A percentile compares a stretch with the other conserved stretches of the same genome.
Evolutionary conservation across 2,329 filamentous ascomycete genomes (phyloP).

Genomic region (Neonectria coccinea): DNA sequence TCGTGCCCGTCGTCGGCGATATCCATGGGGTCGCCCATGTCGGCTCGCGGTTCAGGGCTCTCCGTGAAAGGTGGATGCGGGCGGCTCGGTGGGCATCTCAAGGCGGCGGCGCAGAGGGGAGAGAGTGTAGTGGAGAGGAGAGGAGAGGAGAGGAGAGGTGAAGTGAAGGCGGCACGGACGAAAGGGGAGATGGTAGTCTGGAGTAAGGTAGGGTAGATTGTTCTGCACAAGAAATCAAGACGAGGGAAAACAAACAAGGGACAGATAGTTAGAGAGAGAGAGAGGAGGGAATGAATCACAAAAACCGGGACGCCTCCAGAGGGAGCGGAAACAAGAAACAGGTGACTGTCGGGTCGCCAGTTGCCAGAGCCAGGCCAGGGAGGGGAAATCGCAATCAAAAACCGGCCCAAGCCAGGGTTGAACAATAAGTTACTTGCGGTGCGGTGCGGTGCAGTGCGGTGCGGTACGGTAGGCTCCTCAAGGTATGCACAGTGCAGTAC

Average conservation of each 20-base stretch:
- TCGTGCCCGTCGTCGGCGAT: constrained; percentile 37
- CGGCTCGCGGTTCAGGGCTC: constrained; percentile 34
- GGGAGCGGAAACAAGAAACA: constrained; percentile 45
- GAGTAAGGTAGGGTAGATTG: not conserved
- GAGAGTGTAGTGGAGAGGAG: not conserved
- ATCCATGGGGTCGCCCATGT: constrained; percentile 45
- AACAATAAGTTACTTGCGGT: constrained; percentile 17
- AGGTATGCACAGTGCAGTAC: not conserved
- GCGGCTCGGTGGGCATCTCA: constrained; percentile 44
- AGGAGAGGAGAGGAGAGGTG: not conserved
- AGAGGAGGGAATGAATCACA: constrained; percentile 26
- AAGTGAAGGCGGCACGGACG: not conserved
- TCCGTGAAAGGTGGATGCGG: constrained; percentile 41
- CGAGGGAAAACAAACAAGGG: not conserved
- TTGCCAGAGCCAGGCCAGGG: constrained; percentile 33
- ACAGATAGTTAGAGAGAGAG: not conserved
- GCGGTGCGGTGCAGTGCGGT: too few relatives aligned
- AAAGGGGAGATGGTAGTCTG: not conserved
- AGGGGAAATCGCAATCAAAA: constrained; percentile 47
- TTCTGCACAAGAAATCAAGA: not conserved
- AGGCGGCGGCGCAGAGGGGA: constrained; percentile 14
- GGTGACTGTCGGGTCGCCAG: constrained; percentile 37
- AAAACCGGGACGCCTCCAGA: constrained; percentile 26
- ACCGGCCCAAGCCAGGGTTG: constrained; percentile 36
- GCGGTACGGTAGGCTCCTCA: too few relatives aligned